Base-by-base conservation (phyloP, 805 yeast genomes). In the Priceomyces melissophilus region DNA sequence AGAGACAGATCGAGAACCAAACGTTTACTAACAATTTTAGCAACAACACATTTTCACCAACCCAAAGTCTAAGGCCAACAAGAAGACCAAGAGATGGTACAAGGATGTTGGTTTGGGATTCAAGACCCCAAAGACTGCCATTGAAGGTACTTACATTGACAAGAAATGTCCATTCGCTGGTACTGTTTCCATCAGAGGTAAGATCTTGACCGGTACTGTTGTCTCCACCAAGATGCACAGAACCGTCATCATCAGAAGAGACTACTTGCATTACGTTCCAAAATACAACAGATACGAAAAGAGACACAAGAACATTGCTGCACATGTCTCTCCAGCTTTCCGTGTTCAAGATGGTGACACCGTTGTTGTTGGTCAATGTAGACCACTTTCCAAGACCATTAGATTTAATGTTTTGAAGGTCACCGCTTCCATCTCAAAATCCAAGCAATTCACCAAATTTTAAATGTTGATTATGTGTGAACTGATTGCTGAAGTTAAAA, bases 151-250 rank as follows among this genome's bases (percentile, higher is more conserved):
- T 65, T 93, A 93, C 95, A 90, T 93, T 71, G 99, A 85, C 90
- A 93, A 93, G 89, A 93, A 93, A 82, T 93, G 99, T 81, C 99
- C 99, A 75, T 93, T 93, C 81, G 86, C 82, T 63, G 99, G 99
- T 77, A 76, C 75, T 60, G 84, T 93, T 63, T 90, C 98, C 60
- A 93, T 93, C 86, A 89, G 99, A 82, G 99, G 99, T 81, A 90
- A 87, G 81, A 93, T 93, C 73, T 85, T 93, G 75, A 84, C 96
- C 62, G 99, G 99, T 79, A 87, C 96, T 71, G 99, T 93, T 78
- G 96, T 93, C 61, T 93, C 99, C 68, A 90, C 99, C 84, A 93
- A 93, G 83, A 93, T 93, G 99, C 99, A 93, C 95, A 93, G 99
- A 83, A 93, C 99, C 67, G 86, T 93, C 80, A 85, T 93, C 75